Conservation (phyloP, 1,139 yeast species). For the Candida tropicalis region DNA sequence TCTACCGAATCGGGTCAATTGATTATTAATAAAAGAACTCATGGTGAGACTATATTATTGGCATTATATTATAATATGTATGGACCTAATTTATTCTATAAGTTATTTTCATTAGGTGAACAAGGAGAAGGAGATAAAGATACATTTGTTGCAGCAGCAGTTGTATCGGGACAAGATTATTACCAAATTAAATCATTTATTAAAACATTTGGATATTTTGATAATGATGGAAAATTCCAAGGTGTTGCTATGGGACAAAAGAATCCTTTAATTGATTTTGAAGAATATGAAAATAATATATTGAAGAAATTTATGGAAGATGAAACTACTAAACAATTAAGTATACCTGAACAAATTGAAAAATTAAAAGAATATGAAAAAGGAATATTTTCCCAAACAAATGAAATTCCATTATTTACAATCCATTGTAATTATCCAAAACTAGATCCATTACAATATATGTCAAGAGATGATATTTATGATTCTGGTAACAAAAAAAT, state of each 20-base stretch:
- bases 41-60: slow-evolving; percentile 52
- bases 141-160: slow-evolving; percentile 62
- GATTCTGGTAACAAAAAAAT: slow-evolving; percentile 28
- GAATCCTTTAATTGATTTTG: slow-evolving; percentile 34
- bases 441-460: slow-evolving; percentile 30
- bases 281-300: slow-evolving; percentile 19
- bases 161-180: slow-evolving; percentile 44
- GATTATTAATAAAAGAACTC: slow-evolving; percentile 54
- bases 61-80: slow-evolving; percentile 59
- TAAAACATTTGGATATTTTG: slow-evolving; percentile 34
- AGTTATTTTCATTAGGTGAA: slow-evolving; percentile 59
- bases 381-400: slow-evolving; percentile 20
- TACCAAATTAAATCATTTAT: slow-evolving; percentile 53
- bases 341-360: slow-evolving; percentile 24
- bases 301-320: slow-evolving; percentile 9
- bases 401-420: slow-evolving; percentile 29
- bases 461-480: slow-evolving; percentile 28
- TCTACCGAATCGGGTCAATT: slow-evolving; percentile 68
- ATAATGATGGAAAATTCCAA: slow-evolving; percentile 26
- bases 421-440: slow-evolving; percentile 45
- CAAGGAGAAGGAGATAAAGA: slow-evolving; percentile 73
- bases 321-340: slow-evolving; percentile 4
- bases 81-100: slow-evolving; percentile 60
- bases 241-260: slow-evolving; percentile 48
- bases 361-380: slow-evolving; percentile 21